These are phyloP conservation scores for Lizonia empirigonia DNA, from an alignment of 2,329 filamentous ascomycete genomes.

Conservation along the genomic window DNA sequence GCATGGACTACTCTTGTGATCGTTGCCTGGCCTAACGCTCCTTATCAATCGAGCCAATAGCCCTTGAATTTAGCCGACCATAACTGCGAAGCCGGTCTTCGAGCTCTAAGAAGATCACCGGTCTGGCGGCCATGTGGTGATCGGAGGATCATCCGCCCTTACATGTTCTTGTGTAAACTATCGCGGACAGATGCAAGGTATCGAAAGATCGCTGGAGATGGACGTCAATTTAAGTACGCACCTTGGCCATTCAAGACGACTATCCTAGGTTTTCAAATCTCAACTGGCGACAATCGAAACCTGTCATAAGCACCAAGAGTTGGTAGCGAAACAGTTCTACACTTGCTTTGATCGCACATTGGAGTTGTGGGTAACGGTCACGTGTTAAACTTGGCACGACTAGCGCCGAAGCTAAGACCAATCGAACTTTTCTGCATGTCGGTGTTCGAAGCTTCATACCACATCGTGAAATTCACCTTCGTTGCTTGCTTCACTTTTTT, in stretches of 20 bases:
- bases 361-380: neutral
- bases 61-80: neutral
- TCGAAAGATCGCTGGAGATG: constrained; percentile 4
- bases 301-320: neutral
- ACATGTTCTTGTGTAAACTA: constrained; percentile 6
- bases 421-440: constrained; percentile 29
- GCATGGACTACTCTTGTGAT: neutral
- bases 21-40: neutral
- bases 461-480: constrained; percentile 19
- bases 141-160: constrained; percentile 7
- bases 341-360: neutral
- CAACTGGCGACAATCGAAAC: neutral
- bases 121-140: constrained; percentile 8
- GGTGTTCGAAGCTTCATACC: constrained; percentile 19
- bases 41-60: neutral
- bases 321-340: neutral
- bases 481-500: constrained; percentile 9
- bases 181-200: neutral
- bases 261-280: neutral
- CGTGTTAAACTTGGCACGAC: constrained; percentile 23
- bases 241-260: neutral
- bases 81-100: neutral
- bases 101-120: neutral
- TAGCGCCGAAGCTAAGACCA: constrained; percentile 25
- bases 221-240: constrained; percentile 22